Evolutionary conservation across 139 green algal species (phyloP), one percentile per base, ranked within the genome.

Genomic region (Coelastrella sp.): DNA sequence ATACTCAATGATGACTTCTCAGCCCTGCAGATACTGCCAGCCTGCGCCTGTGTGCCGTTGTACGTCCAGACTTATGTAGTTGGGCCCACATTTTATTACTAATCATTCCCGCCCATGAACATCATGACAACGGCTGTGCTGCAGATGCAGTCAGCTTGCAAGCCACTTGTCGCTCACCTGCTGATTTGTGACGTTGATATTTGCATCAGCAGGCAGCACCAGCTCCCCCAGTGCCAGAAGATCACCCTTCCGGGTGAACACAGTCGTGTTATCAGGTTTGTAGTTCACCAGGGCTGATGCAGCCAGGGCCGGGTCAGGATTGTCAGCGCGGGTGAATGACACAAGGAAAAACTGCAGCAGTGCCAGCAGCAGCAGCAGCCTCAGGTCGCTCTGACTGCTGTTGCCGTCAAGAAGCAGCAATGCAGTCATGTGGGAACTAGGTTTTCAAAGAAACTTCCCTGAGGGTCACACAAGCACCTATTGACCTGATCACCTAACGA

Each of bases 261-360:
- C 72, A 0, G 92, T 93, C 59, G 92, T 94, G 89, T 87, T 84
- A 14, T 94, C 83, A 7, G 92, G 87, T 7, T 85, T 57, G 66
- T 85, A 95, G 78, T 25, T 70, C 14, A 27, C 14, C 27, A 80
- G 68, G 22, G 84, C 84, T 56, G 84, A 10, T 25, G 35, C 7
- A 8, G 84, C 49, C 19, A 20, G 17, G 8, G 9, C 27, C 27
- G 27, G 82, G 22, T 76, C 73, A 4, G 85, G n/a, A 59, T 59
- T 79, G 78, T 96, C 93, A 7, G 90, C 90, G 4, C 94, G 91
- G 7, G 58, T 79, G 84, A 91, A 96, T 12, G 87, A 87, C 0
- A 95, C 93, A 85, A 91, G 91, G 22, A 93, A 79, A 73, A 96
- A 95, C 93, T 95, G 92, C 78, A 80, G 12, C 22, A 85, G 17